Evolutionary conservation across 371 early-diverging fungal genomes (phyloP).

Genomic region (Mucor piriformis): DNA sequence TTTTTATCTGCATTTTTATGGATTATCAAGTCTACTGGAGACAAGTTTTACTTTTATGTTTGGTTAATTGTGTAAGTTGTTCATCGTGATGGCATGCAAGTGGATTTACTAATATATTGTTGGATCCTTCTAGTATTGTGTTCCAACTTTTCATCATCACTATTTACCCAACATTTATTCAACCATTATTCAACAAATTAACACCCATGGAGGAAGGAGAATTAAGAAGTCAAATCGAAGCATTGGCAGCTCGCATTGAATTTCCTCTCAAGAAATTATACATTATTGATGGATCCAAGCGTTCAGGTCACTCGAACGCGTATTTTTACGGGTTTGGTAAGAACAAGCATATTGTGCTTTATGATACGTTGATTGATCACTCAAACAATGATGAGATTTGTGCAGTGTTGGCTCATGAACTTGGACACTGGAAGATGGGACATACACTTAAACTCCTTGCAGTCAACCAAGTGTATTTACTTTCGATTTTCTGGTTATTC

Average conservation of each 20-base stretch:
- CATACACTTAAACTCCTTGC: constrained; percentile 82
- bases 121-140: constrained; percentile 61
- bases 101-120: too few species aligned
- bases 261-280: constrained; percentile 96
- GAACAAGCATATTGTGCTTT: constrained; percentile 97
- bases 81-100: too few species aligned
- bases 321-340: constrained; percentile 97
- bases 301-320: constrained; percentile 96
- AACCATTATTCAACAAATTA: constrained; percentile 98
- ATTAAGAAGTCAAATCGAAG: constrained; percentile 84
- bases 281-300: constrained; percentile 95
- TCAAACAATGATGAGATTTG: constrained; percentile 85
- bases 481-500: constrained; percentile 87
- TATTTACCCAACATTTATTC: constrained; percentile 94
- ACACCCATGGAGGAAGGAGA: constrained; percentile 87
- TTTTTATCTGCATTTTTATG: constrained; percentile 82
- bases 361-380: constrained; percentile 94
- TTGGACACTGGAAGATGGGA: constrained; percentile 95
- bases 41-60: constrained; percentile 86
- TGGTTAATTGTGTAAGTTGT: constrained; percentile 82
- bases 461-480: constrained; percentile 76
- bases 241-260: constrained; percentile 80
- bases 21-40: constrained; percentile 84
- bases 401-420: constrained; percentile 95
- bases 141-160: constrained; percentile 91